A percentile compares a stretch with the other conserved stretches of the same genome.
Conservation (phyloP, 2,329 filamentous ascomycete species). For the Tolypocladium ophioglossoides region DNA sequence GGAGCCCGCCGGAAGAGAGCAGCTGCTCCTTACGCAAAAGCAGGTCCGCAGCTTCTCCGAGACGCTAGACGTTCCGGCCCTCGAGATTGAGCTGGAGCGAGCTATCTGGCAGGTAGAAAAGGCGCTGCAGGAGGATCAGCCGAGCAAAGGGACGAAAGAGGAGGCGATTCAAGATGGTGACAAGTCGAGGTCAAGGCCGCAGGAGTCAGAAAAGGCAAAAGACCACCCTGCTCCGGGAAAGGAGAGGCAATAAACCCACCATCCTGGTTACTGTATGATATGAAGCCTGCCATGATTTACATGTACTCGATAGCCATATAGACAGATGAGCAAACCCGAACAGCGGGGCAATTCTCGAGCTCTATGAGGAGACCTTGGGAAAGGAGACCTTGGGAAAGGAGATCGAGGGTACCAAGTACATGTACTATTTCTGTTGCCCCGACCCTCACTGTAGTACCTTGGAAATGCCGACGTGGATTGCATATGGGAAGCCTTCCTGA, state of each 20-base stretch:
- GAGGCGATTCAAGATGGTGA: neutral
- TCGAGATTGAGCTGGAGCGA: constrained; percentile 63
- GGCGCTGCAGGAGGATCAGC: constrained; percentile 29
- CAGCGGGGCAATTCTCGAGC: too few species aligned
- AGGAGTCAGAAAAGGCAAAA: neutral
- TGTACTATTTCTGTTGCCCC: too few species aligned
- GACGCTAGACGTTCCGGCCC: constrained; percentile 55
- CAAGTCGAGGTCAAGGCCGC: neutral
- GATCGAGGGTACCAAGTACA: too few species aligned
- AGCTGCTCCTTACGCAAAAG: constrained; percentile 34
- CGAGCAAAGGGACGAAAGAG: constrained; percentile 4
- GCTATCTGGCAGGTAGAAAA: constrained; percentile 64
- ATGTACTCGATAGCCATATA: neutral
- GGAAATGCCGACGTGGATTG: too few species aligned
- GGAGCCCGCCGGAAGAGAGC: constrained; percentile 16
- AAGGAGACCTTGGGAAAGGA: too few species aligned
- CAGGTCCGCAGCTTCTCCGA: constrained; percentile 49
- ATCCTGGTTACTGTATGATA: neutral
- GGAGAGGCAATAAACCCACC: constrained; percentile 3
- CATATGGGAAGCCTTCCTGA: too few species aligned
- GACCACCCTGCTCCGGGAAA: constrained; percentile 1
- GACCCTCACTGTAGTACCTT: too few species aligned
- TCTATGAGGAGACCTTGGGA: too few species aligned
- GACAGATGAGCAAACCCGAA: neutral
- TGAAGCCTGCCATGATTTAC: neutral